Evolutionary conservation across 345 rosid genomes (phyloP).

Genomic region (Dipteronia sinensis): DNA sequence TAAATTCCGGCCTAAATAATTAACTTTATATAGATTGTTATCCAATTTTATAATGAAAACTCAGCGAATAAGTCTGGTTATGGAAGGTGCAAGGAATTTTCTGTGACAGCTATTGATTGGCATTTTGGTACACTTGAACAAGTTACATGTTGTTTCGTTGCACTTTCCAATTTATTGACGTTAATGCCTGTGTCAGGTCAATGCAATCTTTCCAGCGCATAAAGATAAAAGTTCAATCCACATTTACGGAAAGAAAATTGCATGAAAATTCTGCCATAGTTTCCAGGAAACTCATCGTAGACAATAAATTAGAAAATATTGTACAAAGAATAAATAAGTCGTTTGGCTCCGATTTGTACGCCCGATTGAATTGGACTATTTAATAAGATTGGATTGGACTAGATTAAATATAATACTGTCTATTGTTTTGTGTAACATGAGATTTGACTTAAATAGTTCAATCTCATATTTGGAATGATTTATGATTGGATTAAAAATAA

Average conservation of each 20-base stretch:
- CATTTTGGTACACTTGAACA: background rate
- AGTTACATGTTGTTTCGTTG: no score
- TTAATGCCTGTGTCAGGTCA: background rate
- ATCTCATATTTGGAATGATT: no score
- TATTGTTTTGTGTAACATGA: no score
- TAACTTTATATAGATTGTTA: background rate
- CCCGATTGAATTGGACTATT: no score
- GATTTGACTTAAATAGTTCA: no score
- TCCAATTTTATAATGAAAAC: background rate
- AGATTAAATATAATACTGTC: no score
- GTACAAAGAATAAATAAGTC: background rate
- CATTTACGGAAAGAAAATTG: background rate
- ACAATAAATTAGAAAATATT: background rate
- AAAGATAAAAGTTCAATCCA: background rate
- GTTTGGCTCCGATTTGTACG: no score
- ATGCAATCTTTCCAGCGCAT: background rate
- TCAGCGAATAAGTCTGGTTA: background rate
- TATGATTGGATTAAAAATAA: no score
- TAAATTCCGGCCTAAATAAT: background rate
- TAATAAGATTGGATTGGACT: no score
- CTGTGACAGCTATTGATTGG: background rate
- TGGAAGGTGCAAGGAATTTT: conserved; percentile 8
- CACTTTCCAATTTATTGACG: background rate
- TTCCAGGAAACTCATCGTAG: background rate
- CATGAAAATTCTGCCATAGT: background rate